Base-by-base conservation (phyloP, 2,329 filamentous ascomycete species). In the Verticillium zaregamsianum region DNA sequence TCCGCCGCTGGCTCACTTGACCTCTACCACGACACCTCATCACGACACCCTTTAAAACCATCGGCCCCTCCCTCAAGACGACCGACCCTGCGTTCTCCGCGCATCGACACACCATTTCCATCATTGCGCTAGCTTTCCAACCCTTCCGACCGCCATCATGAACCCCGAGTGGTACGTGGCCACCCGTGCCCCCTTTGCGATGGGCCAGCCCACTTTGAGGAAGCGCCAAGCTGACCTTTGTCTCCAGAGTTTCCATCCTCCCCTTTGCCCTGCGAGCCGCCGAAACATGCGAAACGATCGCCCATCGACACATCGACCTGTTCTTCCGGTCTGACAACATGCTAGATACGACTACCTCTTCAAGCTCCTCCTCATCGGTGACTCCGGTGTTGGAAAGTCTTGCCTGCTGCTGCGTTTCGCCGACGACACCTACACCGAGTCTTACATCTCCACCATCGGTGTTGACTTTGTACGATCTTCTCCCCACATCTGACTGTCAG, bases 341-440 rank as follows among this genome's bases (percentile, higher is more conserved):
- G 62, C 28, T 75, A 98, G 95, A 95, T 99, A 99, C 91, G 95
- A 99, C 79, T 99, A 99, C 80, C 93, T 99, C 75, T 99, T 99
- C 89, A 99, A 99, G 89, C 93, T 99, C 69, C 92, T 99, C 80
- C 94, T 99, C 84, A 99, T 99, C 88, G 95, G 95, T 81, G 95
- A 99, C 80, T 99, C 95, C 79, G 95, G 95, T 88, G 95, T 99
- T 75, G 95, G 95, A 90, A 99, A 99, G 90, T 99, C 95, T 75
- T 99, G 95, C 82, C 80, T 99, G 82, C 86, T 99, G 70, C 86
- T 99, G 76, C 93, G 95, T 83, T 99, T 99, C 76, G 95, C 95
- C 75, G 95, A 97, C 77, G 93, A 97, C 75, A 98, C 95, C 79
- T 99, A 98, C 85, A 99, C 95, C 65, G 95, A 98, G 84, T 96